Percentiles rank a stretch among this genome's conserved stretches.
These are phyloP conservation scores for Trichophyton mentagrophytes DNA, from an alignment of 2,329 filamentous ascomycete species.

Conservation along the genomic window DNA sequence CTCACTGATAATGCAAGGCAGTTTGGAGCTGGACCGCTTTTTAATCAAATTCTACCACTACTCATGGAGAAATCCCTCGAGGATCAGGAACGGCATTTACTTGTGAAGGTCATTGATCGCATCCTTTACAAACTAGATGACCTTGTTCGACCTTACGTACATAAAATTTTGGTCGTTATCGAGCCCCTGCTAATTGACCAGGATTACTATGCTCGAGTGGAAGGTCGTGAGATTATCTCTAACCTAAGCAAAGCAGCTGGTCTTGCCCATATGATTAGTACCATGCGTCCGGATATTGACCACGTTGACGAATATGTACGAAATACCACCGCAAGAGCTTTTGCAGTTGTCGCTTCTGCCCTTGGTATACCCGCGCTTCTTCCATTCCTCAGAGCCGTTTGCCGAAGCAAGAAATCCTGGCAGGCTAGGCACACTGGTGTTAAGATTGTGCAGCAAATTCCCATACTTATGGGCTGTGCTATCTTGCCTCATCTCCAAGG, in stretches of 20 bases:
- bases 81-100: slow-evolving; percentile 91
- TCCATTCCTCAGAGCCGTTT: slow-evolving; percentile 89
- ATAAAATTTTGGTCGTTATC: slow-evolving; percentile 97
- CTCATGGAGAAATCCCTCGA: slow-evolving; percentile 98
- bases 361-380: slow-evolving; percentile 90
- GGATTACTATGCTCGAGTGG: slow-evolving; percentile 96
- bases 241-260: slow-evolving; percentile 95
- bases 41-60: slow-evolving; percentile 92
- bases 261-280: slow-evolving; percentile 97
- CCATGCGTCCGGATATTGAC: slow-evolving; percentile 97
- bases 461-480: slow-evolving; percentile 96
- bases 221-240: slow-evolving; percentile 96
- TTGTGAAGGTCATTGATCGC: slow-evolving; percentile 98
- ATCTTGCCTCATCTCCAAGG: slow-evolving; percentile 92
- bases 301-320: slow-evolving; percentile 97
- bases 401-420: slow-evolving; percentile 98
- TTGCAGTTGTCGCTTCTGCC: slow-evolving; percentile 91
- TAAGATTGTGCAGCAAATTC: slow-evolving; percentile 98
- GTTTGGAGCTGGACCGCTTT: slow-evolving; percentile 85
- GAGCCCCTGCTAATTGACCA: slow-evolving; percentile 98
- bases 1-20: slow-evolving; percentile 94
- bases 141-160: slow-evolving; percentile 85
- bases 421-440: slow-evolving; percentile 95
- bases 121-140: slow-evolving; percentile 98
- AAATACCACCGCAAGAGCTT: slow-evolving; percentile 93